These are phyloP conservation scores for Lasiodiplodia theobromae DNA, from an alignment of 2,329 filamentous ascomycete genomes.

Conservation along the genomic window DNA sequence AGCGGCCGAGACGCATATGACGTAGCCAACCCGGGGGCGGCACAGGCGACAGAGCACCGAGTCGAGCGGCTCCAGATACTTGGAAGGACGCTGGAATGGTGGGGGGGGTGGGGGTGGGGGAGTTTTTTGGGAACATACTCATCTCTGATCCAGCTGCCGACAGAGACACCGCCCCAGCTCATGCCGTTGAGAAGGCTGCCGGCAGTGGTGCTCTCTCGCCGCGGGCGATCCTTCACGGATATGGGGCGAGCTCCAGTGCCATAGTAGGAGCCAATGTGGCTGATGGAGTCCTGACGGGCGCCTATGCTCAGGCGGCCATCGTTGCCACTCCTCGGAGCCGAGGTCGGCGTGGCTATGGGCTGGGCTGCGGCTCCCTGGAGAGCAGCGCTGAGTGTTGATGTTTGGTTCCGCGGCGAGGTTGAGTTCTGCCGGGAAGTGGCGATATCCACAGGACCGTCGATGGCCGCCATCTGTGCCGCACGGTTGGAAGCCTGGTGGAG, in stretches of 20 bases:
- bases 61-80: background rate
- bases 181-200: conserved; percentile 76
- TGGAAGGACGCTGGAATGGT: background rate
- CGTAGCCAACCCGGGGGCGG: background rate
- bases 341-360: conserved; percentile 50
- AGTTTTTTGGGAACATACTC: conserved; percentile 73
- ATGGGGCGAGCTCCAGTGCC: conserved; percentile 67
- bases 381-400: conserved; percentile 69
- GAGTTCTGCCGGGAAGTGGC: conserved; percentile 62
- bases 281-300: conserved; percentile 62
- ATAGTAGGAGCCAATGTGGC: conserved; percentile 60
- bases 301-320: conserved; percentile 44
- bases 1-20: conserved; percentile 3
- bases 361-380: conserved; percentile 55
- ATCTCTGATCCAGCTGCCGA: conserved; percentile 96
- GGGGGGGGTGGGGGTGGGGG: background rate
- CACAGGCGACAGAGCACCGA: background rate
- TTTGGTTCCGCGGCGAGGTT: conserved; percentile 66
- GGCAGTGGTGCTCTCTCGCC: conserved; percentile 66
- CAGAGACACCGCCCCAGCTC: conserved; percentile 96
- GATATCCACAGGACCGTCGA: conserved; percentile 63
- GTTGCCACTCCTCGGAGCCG: conserved; percentile 42
- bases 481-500: background rate
- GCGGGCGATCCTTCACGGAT: conserved; percentile 62
- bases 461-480: conserved; percentile 27